These are phyloP conservation scores for Thielaviopsis populi DNA, from an alignment of 2,329 filamentous ascomycete species.

Conservation along the genomic window DNA sequence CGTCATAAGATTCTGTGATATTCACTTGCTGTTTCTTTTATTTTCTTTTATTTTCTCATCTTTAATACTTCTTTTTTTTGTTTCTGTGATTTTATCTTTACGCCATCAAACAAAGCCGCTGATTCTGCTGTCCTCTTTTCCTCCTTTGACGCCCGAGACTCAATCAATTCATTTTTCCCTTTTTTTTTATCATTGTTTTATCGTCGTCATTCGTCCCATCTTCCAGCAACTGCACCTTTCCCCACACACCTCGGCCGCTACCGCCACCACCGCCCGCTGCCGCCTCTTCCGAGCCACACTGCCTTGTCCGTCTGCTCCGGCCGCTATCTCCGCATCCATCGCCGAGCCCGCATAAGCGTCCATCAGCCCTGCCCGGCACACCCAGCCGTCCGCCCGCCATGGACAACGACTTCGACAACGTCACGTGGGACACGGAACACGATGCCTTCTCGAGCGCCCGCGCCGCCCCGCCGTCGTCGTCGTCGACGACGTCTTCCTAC, in stretches of 20 bases:
- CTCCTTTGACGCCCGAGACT: background rate
- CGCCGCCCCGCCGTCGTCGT: slow-evolving; percentile 3
- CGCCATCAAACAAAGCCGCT: background rate
- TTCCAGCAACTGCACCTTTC: background rate
- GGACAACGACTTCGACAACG: slow-evolving; percentile 63
- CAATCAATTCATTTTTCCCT: background rate
- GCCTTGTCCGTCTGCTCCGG: background rate
- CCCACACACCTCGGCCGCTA: too few species aligned
- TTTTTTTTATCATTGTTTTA: background rate
- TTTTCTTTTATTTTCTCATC: background rate
- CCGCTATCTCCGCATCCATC: background rate
- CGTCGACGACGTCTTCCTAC: slow-evolving; percentile 11
- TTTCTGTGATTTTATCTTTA: background rate
- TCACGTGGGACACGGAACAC: slow-evolving; percentile 60
- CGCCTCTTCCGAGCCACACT: background rate
- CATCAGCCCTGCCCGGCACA: too few species aligned
- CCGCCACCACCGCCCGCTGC: background rate
- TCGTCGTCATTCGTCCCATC: background rate
- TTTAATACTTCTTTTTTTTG: background rate
- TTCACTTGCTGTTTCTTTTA: background rate
- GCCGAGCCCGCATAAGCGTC: background rate
- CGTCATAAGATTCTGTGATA: slow-evolving; percentile 2
- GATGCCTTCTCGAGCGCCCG: slow-evolving; percentile 22
- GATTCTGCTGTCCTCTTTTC: background rate
- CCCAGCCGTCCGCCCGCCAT: slow-evolving; percentile 23